Percentiles rank a stretch among this genome's conserved stretches.
Conservation (phyloP, 139 green algal genomes). For the Pseudopediastrum boryanum region DNA sequence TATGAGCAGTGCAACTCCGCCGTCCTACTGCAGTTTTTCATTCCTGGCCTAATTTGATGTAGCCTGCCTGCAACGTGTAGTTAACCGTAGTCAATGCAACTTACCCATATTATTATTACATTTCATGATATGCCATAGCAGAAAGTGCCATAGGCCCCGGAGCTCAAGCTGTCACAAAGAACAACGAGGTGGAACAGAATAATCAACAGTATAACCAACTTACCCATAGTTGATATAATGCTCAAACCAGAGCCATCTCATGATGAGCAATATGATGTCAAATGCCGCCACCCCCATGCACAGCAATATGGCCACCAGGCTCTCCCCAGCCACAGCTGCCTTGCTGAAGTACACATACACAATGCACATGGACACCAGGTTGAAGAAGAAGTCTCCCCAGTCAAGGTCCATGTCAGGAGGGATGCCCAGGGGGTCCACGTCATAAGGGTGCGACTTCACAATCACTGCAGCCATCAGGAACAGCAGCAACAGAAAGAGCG, state of each 20-base stretch:
- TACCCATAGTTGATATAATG: constrained; percentile 54
- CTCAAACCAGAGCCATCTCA: constrained; percentile 68
- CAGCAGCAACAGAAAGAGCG: too few species aligned
- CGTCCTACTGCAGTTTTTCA: too few species aligned
- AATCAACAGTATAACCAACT: too few species aligned
- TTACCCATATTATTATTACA: too few species aligned
- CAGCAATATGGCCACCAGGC: constrained; percentile 56
- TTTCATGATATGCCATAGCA: too few species aligned
- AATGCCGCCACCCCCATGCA: constrained; percentile 65
- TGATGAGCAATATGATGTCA: constrained; percentile 61
- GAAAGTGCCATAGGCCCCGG: too few species aligned
- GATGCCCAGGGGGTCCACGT: constrained; percentile 22
- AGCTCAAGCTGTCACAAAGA: too few species aligned
- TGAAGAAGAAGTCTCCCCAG: constrained; percentile 72
- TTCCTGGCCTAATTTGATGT: too few species aligned
- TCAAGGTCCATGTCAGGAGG: constrained; percentile 51
- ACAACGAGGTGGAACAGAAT: too few species aligned
- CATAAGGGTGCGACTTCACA: constrained; percentile 21
- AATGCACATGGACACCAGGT: constrained; percentile 70
- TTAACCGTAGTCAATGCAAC: too few species aligned
- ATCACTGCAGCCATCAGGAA: constrained; percentile 33
- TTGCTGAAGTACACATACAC: constrained; percentile 72
- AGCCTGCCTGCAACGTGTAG: too few species aligned
- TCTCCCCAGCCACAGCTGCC: constrained; percentile 54
- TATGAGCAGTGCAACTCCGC: too few species aligned